Base-by-base conservation (phyloP, 176 grass and related monocot genomes). In the Elymus sibiricus region DNA sequence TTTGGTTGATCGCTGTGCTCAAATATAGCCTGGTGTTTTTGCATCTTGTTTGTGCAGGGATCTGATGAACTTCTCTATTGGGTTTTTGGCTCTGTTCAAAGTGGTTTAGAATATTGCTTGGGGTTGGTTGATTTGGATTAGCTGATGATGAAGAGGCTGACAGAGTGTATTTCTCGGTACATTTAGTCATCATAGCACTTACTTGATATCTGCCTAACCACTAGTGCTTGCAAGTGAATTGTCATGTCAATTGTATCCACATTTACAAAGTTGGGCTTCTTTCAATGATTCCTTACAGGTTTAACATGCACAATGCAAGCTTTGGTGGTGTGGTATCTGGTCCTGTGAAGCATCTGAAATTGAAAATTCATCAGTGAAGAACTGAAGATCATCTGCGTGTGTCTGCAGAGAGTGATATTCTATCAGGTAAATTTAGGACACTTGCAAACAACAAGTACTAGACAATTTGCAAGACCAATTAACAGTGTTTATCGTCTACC, bases 161-260 rank as follows among this genome's bases (percentile, higher is more conserved):
- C 86, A 75, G 43, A 85, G 37, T 86, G 86, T 80, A 79, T 64
- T 79, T 49, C 17, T 81, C 56, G 43, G 28, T 49, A 43, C 21
- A 35, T 82, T 71, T 26, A 15, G 21, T 64, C n/a, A n/a, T n/a
- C n/a, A n/a, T n/a, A n/a, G n/a, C n/a, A n/a, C n/a, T n/a, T n/a
- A n/a, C n/a, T n/a, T n/a, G n/a, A n/a, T n/a, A n/a, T n/a, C 38
- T 39, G 47, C 28, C 38, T 49, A 12, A 11, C 14, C 9, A 38
- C 21, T 77, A 3, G 4, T 63, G 53, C 4, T 10, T 85, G 27
- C 4, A 25, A n/a, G 12, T 32, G 17, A 26, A 25, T 26, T 38
- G 0, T 21, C 3, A 59, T 58, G 44, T 15, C 11, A 47, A 61
- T 27, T 77, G 15, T 28, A 15, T 53, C 21, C 19, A 11, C 68